Base-by-base conservation (phyloP, 116 monocot species). In the Phalaenopsis hybrid region DNA sequence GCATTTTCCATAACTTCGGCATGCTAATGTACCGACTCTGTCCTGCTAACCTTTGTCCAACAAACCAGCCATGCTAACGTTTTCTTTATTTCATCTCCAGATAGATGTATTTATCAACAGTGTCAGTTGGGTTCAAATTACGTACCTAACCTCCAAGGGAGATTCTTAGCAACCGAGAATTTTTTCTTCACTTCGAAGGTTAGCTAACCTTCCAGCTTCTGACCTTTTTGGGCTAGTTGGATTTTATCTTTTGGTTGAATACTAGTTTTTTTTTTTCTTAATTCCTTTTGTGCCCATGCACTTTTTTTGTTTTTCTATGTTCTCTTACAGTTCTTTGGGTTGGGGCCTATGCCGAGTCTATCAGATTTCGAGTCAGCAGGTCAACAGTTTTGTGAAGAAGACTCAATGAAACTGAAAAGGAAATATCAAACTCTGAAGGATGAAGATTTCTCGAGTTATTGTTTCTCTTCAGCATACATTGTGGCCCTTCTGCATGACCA, bases 381-480 rank as follows among this genome's bases (percentile, higher is more conserved):
- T 25, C 82, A 92, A 78, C 58, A 69, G 85, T 95, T 90, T 52
- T 98, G 98, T 79, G 85, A 80, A 31, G 84, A 89, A 57, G 90
- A 98, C 81, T 98, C 88, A 90, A 52, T 75, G 50, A 87, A 76
- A 8, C 81, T 98, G 45, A 88, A 80, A 79, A 77, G 75, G 75
- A 89, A 81, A 76, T 86, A 93, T 78, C 83, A 83, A 83, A 67
- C 44, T 81, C 20, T 82, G 8, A 78, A 81, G 4, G 93, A 91
- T 34, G 91, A 88, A 69, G 91, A 90, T 76, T 82, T 98, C 50
- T 55, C 84, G 75, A 90, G 82, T 12, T 98, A 93, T 85, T 98
- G 98, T 87, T 98, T 98, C 85, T 98, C 98, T 79, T 90, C 95
- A 74, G 98, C 98, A 73, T 98, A 98, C 76, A 95, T 98, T 69